Evolutionary conservation across 352 stramenopile genomes (phyloP).

Genomic region (Phytophthora pinifolia): DNA sequence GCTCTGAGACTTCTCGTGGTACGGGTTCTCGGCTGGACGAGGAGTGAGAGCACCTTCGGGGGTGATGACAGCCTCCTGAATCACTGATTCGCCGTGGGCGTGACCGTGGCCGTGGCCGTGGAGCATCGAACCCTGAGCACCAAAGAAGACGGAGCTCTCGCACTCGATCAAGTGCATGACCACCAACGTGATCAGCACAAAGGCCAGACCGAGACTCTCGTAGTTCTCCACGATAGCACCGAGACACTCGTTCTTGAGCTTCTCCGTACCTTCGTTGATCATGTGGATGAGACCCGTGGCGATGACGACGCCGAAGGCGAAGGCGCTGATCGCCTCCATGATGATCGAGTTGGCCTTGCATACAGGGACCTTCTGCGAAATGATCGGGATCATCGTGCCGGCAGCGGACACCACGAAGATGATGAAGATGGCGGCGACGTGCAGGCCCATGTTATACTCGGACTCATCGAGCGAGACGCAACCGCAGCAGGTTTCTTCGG

Average conservation of each 20-base stretch:
- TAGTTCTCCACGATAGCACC: slow-evolving; percentile 53
- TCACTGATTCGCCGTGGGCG: slow-evolving; percentile 17
- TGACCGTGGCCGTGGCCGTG: slow-evolving; percentile 34
- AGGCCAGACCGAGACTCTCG: slow-evolving; percentile 44
- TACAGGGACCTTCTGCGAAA: slow-evolving; percentile 39
- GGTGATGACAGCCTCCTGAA: slow-evolving; percentile 20
- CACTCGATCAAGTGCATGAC: slow-evolving; percentile 74
- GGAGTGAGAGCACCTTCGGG: slow-evolving; percentile 18
- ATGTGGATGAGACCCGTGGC: slow-evolving; percentile 76
- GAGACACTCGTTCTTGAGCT: slow-evolving; percentile 59
- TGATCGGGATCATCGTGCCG: slow-evolving; percentile 46
- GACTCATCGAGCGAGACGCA: slow-evolving; percentile 34
- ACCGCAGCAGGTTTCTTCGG: slow-evolving; percentile 43
- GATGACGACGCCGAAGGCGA: slow-evolving; percentile 70
- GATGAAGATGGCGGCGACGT: slow-evolving; percentile 57
- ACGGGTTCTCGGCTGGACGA: slow-evolving; percentile 15
- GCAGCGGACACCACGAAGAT: slow-evolving; percentile 49
- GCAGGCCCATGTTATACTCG: slow-evolving; percentile 48
- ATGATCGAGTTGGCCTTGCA: slow-evolving; percentile 41
- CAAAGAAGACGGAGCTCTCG: slow-evolving; percentile 59
- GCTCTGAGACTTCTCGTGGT: slow-evolving; percentile 16
- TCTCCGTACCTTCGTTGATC: slow-evolving; percentile 59
- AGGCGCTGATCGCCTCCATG: slow-evolving; percentile 55
- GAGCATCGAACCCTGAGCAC: slow-evolving; percentile 21
- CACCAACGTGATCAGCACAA: slow-evolving; percentile 63